Evolutionary conservation across 2,329 filamentous ascomycete species (phyloP).

Genomic region (Paracoccidioides brasiliensis): DNA sequence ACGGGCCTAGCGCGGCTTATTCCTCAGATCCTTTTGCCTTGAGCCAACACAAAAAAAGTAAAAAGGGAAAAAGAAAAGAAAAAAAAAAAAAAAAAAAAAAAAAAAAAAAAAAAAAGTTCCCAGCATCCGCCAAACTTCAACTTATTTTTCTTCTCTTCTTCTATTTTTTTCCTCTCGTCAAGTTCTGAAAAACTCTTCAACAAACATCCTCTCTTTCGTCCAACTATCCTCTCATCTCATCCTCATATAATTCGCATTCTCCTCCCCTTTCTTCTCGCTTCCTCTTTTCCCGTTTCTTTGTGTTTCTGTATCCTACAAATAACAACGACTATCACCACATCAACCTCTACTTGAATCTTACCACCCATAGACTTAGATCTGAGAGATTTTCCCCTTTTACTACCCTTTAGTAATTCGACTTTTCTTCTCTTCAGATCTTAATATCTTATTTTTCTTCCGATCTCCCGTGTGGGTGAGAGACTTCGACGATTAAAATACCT

Average conservation of each 20-base stretch:
- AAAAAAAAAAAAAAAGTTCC: background rate
- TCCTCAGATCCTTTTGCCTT: too few relatives aligned
- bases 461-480: constrained; percentile 14
- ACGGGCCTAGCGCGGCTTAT: too few relatives aligned
- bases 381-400: constrained; percentile 5
- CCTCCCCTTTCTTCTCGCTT: background rate
- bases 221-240: background rate
- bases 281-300: background rate
- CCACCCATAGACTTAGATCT: constrained; percentile 4
- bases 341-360: too few relatives aligned
- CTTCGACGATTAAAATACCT: constrained; percentile 3
- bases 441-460: constrained; percentile 18
- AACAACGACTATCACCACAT: background rate
- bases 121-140: background rate
- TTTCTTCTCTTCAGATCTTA: constrained; percentile 11
- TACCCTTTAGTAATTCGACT: constrained; percentile 1
- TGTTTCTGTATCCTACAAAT: constrained; percentile 3
- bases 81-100: background rate
- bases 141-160: background rate
- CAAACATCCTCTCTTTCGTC: background rate
- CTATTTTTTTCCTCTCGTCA: background rate
- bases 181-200: too few relatives aligned
- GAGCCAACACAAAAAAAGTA: too few relatives aligned
- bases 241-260: background rate
- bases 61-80: background rate